A percentile compares a stretch with the other conserved stretches of the same genome.
Conservation (phyloP, 148 eudicot genomes). For the Simmondsia chinensis region DNA sequence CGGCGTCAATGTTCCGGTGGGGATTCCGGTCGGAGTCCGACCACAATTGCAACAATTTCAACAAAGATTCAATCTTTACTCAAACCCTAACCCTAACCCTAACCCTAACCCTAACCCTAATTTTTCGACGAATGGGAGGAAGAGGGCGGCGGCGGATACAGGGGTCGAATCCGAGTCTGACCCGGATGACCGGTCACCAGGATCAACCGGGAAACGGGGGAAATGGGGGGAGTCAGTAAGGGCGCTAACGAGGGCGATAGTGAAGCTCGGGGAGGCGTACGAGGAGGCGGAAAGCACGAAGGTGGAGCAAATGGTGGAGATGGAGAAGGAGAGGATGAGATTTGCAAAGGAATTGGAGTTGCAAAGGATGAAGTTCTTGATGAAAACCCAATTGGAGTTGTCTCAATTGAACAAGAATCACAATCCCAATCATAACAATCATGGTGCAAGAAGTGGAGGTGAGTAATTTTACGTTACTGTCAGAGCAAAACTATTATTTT, state of each 20-base stretch:
- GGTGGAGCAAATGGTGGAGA: slow-evolving; percentile 75
- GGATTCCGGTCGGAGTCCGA: slow-evolving; percentile 45
- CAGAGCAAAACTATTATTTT: no score
- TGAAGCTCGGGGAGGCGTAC: slow-evolving; percentile 77
- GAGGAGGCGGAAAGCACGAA: slow-evolving; percentile 70
- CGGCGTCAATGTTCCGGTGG: slow-evolving; percentile 41
- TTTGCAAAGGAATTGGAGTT: slow-evolving; percentile 78
- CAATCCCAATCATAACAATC: no score
- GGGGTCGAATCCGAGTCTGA: no score
- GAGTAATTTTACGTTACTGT: no score
- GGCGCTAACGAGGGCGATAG: slow-evolving; percentile 62
- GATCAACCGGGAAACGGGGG: slow-evolving; percentile 6
- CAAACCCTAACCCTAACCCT: no score
- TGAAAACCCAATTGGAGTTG: slow-evolving; percentile 71
- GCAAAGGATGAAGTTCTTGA: slow-evolving; percentile 82
- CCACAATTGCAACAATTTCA: slow-evolving; percentile 3
- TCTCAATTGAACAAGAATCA: slow-evolving; percentile 39
- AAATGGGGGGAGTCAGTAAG: slow-evolving; percentile 65
- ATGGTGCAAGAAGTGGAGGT: no score
- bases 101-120: no score
- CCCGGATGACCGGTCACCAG: slow-evolving; percentile 1
- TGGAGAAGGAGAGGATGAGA: slow-evolving; percentile 93
- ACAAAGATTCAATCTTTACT: no score
- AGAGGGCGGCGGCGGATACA: no score
- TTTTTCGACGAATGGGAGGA: no score